Conservation (phyloP, 345 rosid species). For the Syzygium aromaticum region DNA sequence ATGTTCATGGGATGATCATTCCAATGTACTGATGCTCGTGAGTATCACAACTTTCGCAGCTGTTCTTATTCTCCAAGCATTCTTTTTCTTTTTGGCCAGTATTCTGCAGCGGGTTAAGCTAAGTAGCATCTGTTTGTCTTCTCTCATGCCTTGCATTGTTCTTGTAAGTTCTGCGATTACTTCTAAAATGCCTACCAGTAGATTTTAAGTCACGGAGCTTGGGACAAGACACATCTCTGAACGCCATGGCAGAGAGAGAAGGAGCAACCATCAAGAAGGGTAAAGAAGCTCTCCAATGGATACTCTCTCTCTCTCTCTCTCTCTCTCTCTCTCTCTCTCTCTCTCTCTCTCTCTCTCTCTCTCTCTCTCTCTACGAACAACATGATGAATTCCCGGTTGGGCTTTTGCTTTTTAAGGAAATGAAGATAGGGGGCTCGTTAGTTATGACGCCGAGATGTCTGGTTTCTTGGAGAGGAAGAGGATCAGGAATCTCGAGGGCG, state of each 20-base stretch:
- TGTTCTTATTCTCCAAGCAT: neutral
- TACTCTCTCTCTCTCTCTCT: neutral
- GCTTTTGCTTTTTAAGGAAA: neutral
- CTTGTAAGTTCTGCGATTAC: neutral
- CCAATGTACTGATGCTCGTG: neutral
- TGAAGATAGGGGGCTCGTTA: constrained; percentile 2
- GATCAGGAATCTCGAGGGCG: constrained; percentile 7
- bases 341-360: neutral
- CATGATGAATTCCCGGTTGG: constrained; percentile 1
- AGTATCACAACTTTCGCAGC: neutral
- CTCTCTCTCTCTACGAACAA: neutral
- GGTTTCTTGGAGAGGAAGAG: constrained; percentile 4
- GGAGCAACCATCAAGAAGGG: neutral
- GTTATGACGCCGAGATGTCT: constrained; percentile 1
- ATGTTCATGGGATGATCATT: neutral
- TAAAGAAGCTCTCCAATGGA: neutral
- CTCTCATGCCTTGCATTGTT: neutral
- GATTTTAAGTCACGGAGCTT: neutral
- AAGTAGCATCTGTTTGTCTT: neutral
- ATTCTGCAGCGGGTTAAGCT: neutral
- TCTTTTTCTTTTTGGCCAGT: neutral
- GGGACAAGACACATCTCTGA: neutral
- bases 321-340: neutral
- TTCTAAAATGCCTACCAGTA: neutral
- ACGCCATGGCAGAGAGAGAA: constrained; percentile 2